Base-by-base conservation (phyloP, 2,329 filamentous ascomycete genomes). In the Cladosporium sp. region DNA sequence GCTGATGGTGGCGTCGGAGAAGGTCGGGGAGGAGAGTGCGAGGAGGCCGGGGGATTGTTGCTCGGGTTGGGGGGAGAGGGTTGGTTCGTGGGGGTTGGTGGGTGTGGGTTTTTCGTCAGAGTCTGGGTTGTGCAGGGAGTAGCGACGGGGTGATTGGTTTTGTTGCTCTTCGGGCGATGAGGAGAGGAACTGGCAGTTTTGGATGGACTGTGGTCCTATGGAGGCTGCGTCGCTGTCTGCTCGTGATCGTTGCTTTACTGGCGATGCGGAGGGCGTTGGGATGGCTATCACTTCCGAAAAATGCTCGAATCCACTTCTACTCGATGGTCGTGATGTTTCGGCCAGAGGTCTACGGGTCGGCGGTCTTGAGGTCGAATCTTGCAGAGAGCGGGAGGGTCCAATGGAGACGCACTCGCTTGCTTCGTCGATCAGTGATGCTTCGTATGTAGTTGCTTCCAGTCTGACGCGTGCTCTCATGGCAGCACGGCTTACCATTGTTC, bases 1-100 rank as follows among this genome's bases (percentile, higher is more conserved):
- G 54, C 61, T 64, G 19, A 66, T 44, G 13, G 66, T 68, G 29
- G 58, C 59, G 36, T 59, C 63, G 27, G 59, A 62, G 53, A 68
- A 66, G 11, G 63, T 64, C 7, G 66, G 66, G 3, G 66, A 68
- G 18, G 51, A 49, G 20, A 64, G 51, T 40, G 59, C 60, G 44
- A 58, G n/a, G n/a, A n/a, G 32, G 32, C 13, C n/a, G 54, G 42
- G 39, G 38, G 50, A 12, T 43, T 43, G 17, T 54, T 50, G 22
- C 24, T 38, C 36, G 48, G 45, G 41, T 19, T 43, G 2, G 27
- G 5, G 44, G 24, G 9, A 53, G 40, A 11, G 54, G 22, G 42
- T 57, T 22, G 51, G 52, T 37, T 52, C 36, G 11, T 27, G n/a
- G 36, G 12, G 17, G 40, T 6, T 41, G 8, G 19, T 15, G 47